Evolutionary conservation across 78 protist species (phyloP).

Genomic region (Neovahlkampfia damariscottae): DNA sequence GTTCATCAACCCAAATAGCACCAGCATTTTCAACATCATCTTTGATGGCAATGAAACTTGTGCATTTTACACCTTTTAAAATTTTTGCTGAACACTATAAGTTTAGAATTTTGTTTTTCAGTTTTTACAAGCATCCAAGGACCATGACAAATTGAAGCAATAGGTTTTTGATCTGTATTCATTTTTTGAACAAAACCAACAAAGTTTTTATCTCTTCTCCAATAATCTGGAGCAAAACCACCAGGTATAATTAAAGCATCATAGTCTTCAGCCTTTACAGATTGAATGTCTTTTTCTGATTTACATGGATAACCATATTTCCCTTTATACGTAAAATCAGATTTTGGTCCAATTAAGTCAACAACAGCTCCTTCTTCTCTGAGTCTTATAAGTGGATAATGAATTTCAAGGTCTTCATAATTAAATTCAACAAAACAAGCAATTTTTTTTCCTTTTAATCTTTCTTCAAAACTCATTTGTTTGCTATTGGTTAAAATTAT

Average conservation of each 20-base stretch:
- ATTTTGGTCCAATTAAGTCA: neutral
- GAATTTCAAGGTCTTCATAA: conserved; percentile 9
- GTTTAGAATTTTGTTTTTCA: neutral
- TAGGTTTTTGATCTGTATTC: neutral
- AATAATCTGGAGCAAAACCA: neutral
- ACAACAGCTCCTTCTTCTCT: conserved; percentile 3
- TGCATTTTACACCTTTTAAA: too few species aligned
- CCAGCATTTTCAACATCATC: neutral
- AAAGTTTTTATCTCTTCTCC: neutral
- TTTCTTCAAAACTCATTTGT: too few species aligned
- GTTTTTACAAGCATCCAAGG: conserved; percentile 5
- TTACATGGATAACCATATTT: conserved; percentile 5
- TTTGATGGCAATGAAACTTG: neutral
- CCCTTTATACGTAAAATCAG: neutral
- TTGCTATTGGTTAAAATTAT: too few species aligned
- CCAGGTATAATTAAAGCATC: neutral
- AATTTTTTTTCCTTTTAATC: neutral
- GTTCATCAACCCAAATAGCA: neutral
- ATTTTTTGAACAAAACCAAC: neutral
- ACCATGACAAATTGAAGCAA: conserved; percentile 10
- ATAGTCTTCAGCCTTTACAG: neutral
- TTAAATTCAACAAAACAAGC: neutral
- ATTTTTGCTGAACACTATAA: neutral
- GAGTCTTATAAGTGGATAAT: conserved; percentile 5
- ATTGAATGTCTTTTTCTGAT: neutral